phyloP scores from a whole-genome alignment of 768 basidiomycete species.

The Dioszegia hungarica region DNA sequence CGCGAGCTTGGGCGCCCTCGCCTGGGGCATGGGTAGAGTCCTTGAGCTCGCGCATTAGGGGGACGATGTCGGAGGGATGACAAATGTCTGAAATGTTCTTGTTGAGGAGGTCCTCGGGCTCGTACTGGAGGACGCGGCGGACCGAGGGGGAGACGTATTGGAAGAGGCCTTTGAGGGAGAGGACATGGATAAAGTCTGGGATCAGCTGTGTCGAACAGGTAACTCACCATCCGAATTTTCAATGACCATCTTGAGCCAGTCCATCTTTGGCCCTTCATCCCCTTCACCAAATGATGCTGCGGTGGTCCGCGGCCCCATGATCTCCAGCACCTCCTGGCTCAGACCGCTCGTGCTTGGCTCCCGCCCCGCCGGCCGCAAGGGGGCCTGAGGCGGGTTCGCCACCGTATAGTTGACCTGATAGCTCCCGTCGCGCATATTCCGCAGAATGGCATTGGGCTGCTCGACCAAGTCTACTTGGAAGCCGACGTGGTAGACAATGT shows the following conservation, averaged over 20 bases:
- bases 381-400: constrained; percentile 40
- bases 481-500: constrained; percentile 81
- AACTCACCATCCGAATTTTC: constrained; percentile 51
- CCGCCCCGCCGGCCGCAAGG: constrained; percentile 26
- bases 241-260: constrained; percentile 51
- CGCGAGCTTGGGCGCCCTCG: constrained; percentile 39
- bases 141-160: constrained; percentile 87
- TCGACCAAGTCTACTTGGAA: constrained; percentile 91
- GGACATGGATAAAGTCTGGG: constrained; percentile 77
- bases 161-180: constrained; percentile 87
- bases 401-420: constrained; percentile 64
- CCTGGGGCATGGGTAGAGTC: constrained; percentile 48
- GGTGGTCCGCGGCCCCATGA: constrained; percentile 34
- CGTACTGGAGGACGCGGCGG: constrained; percentile 73
- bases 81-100: constrained; percentile 73
- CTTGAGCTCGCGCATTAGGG: constrained; percentile 85
- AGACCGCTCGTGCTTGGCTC: constrained; percentile 35
- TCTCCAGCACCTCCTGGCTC: constrained; percentile 34
- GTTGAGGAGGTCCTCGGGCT: constrained; percentile 75
- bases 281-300: constrained; percentile 27
- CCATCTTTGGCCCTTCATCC: constrained; percentile 46
- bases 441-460: constrained; percentile 76
- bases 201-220: not conserved
- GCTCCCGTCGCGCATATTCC: constrained; percentile 70
- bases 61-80: constrained; percentile 83